Evolutionary conservation across 176 grass and related monocot species (phyloP).

Genomic region (maize (Zea mays)): Zm-B73-REFERENCE-NAM-5.0 NC_050096.1:11611001-11611500

Average conservation of each 20-base stretch:
- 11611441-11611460: constrained; percentile 25
- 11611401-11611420: neutral
- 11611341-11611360: constrained; percentile 46
- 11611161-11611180: too few relatives aligned
- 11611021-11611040: too few relatives aligned
- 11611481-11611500: constrained; percentile 6
- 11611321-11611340: neutral
- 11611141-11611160: too few relatives aligned
- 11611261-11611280: constrained; percentile 33
- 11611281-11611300: constrained; percentile 16
- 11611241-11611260: neutral
- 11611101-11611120: too few relatives aligned
- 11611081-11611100: too few relatives aligned
- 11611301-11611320: constrained; percentile 26
- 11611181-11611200: neutral
- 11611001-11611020: too few relatives aligned
- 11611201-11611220: neutral
- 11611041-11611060: too few relatives aligned
- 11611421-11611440: constrained; percentile 34
- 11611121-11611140: too few relatives aligned
- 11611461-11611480: neutral
- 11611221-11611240: too few relatives aligned
- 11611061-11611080: too few relatives aligned
- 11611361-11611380: constrained; percentile 2
- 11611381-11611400: constrained; percentile 27